Evolutionary conservation across 352 stramenopile genomes (phyloP), one percentile per base, ranked within the genome.

Genomic region (Peronospora belbahrii): DNA sequence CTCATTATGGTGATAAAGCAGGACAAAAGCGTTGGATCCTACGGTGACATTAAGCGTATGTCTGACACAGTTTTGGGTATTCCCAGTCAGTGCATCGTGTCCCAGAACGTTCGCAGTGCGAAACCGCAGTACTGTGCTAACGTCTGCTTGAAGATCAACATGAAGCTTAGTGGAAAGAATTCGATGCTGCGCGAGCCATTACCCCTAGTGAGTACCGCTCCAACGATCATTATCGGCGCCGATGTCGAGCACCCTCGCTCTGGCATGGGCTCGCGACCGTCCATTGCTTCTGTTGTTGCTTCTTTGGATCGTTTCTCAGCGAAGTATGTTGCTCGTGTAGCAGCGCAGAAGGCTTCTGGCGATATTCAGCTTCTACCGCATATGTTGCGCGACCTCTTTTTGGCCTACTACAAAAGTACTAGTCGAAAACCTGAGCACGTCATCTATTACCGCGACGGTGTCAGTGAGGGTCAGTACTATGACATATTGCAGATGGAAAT

Each of bases 371-470:
- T 77, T 25, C 49, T 86, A 28, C 70, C 71, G 4, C 49, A 52
- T 27, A 83, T 89, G 73, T 53, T 86, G 3, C 67, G 66, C 7
- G 74, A 90, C 11, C 59, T 95, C 17, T 77, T 95, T 35, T 61
- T 88, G 39, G 65, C 65, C 8, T 95, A 84, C 55, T 89, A 87
- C 52, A 39, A 69, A 33, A 61, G 65, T 19, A 93, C 78, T 14
- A 73, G 66, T 22, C 61, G 73, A 32, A 90, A 91, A 51, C 84
- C 84, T 0, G 67, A 86, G 33, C 73, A 73, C 17, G 77, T 95
- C 20, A 55, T 95, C 8, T 95, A 90, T 54, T 93, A 92, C 49
- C 80, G 83, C 18, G 83, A 93, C 37, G 83, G 83, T 37, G 79
- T 95, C 19, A 88, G 74, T 43, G 84, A 94, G 58, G 82, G 82